These are phyloP conservation scores for Cytospora piceae DNA, from an alignment of 2,329 filamentous ascomycete genomes.

Conservation along the genomic window DNA sequence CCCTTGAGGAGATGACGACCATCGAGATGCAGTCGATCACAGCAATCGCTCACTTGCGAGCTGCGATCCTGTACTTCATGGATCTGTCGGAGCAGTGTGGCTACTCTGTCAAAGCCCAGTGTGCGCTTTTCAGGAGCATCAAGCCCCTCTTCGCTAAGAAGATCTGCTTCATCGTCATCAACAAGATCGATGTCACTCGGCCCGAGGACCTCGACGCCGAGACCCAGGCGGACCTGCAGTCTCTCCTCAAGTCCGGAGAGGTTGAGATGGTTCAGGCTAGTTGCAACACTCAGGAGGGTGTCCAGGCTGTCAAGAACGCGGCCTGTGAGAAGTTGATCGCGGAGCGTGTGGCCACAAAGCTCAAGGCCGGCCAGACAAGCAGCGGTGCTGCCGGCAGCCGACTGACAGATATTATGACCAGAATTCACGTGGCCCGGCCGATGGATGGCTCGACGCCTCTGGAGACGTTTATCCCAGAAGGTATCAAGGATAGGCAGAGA, in stretches of 20 bases:
- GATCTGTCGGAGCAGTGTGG: slow-evolving; percentile 96
- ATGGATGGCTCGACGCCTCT: slow-evolving; percentile 73
- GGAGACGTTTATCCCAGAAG: slow-evolving; percentile 88
- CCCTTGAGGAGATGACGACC: slow-evolving; percentile 98
- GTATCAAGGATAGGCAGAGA: slow-evolving; percentile 77
- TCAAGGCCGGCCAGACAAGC: slow-evolving; percentile 84
- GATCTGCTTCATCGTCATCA: slow-evolving; percentile 93
- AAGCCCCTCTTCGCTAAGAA: slow-evolving; percentile 98
- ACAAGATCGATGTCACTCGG: slow-evolving; percentile 93
- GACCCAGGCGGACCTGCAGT: slow-evolving; percentile 76
- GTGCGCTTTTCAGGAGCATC: slow-evolving; percentile 93
- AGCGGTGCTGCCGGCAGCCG: slow-evolving; percentile 73
- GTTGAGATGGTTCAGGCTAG: slow-evolving; percentile 93
- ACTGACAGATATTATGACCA: slow-evolving; percentile 85
- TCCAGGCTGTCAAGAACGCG: slow-evolving; percentile 93
- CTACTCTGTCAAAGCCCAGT: slow-evolving; percentile 90
- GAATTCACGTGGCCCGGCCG: slow-evolving; percentile 97
- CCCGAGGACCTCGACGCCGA: slow-evolving; percentile 85
- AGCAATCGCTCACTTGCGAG: slow-evolving; percentile 93
- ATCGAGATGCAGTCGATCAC: slow-evolving; percentile 99
- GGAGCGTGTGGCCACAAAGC: slow-evolving; percentile 91
- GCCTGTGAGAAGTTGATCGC: slow-evolving; percentile 92
- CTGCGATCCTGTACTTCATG: slow-evolving; percentile 97
- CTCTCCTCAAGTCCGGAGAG: slow-evolving; percentile 81
- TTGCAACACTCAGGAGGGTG: slow-evolving; percentile 91